Conservation (phyloP, 352 stramenopile genomes). For the Globisporangium camurandrum region DNA sequence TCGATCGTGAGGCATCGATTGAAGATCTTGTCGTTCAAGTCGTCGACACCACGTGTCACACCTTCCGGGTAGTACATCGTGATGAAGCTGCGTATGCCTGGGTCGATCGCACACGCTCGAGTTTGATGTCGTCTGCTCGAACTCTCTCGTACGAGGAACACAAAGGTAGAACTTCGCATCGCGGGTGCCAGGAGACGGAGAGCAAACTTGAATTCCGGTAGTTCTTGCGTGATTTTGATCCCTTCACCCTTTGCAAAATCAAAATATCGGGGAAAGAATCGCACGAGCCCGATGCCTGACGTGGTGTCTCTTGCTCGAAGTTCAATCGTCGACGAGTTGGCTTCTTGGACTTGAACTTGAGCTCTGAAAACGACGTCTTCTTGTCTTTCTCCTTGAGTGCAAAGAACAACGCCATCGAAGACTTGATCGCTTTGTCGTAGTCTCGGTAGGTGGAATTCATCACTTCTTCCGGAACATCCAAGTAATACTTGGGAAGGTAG, state of each 20-base stretch:
- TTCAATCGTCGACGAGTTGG: constrained; percentile 6
- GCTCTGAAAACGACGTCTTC: constrained; percentile 6
- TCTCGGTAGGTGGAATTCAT: constrained; percentile 8
- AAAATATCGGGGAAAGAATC: constrained; percentile 9
- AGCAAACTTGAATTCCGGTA: constrained; percentile 2
- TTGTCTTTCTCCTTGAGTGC: constrained; percentile 4
- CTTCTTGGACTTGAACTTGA: constrained; percentile 14
- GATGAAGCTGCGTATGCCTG: neutral
- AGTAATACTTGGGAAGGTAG: constrained; percentile 13
- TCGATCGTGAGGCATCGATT: neutral
- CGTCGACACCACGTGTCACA: neutral
- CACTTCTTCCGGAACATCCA: constrained; percentile 6
- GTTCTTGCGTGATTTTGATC: constrained; percentile 9
- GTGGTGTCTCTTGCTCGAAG: neutral
- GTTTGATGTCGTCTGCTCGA: neutral
- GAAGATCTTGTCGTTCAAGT: neutral
- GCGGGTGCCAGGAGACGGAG: constrained; percentile 11
- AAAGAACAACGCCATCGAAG: constrained; percentile 6
- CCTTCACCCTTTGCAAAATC: constrained; percentile 8
- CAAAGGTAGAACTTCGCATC: constrained; percentile 14
- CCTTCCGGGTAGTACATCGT: neutral
- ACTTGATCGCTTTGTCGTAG: constrained; percentile 10
- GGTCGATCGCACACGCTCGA: constrained; percentile 14
- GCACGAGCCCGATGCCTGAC: neutral
- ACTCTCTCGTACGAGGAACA: constrained; percentile 6